A percentile compares a stretch with the other conserved stretches of the same genome.
Conservation (phyloP, 106 monocot genomes). For the Xerophyta viscosa region DNA sequence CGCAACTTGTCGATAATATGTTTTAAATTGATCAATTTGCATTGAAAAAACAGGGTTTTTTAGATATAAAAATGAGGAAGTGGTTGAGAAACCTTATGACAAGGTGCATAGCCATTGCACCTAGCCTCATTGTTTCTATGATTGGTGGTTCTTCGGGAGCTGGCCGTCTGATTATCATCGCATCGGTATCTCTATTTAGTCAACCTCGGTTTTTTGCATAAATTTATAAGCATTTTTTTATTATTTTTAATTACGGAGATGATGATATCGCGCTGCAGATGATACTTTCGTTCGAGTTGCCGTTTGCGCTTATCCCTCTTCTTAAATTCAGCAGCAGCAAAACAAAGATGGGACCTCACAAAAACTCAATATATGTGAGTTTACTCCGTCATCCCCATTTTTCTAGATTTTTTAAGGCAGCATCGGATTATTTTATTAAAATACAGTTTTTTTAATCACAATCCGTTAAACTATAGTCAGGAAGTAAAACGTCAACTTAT, state of each 20-base stretch:
- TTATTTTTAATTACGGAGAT: too few species aligned
- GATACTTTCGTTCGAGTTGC: conserved; percentile 82
- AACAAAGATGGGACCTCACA: conserved; percentile 75
- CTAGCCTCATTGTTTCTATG: conserved; percentile 74
- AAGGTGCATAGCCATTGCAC: conserved; percentile 53
- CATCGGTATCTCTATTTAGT: conserved; percentile 63
- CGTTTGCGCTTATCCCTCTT: conserved; percentile 78
- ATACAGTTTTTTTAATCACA: too few species aligned
- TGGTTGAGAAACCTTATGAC: conserved; percentile 75
- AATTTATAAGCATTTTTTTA: too few species aligned
- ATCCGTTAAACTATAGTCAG: too few species aligned
- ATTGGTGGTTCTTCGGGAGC: conserved; percentile 79
- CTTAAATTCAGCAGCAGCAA: conserved; percentile 75
- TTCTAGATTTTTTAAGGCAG: too few species aligned
- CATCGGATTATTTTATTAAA: too few species aligned
- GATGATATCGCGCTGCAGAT: too few species aligned
- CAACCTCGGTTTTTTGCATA: too few species aligned
- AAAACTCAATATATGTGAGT: conserved; percentile 73
- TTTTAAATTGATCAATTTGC: too few species aligned
- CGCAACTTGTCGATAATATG: too few species aligned
- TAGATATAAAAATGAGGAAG: conserved; percentile 68
- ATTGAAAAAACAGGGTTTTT: conserved; percentile 59
- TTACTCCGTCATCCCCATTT: not conserved
- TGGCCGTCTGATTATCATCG: conserved; percentile 67
- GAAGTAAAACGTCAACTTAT: too few species aligned